phyloP scores from a whole-genome alignment of 2,329 filamentous ascomycete species.

The Verticillium nubilum region DNA sequence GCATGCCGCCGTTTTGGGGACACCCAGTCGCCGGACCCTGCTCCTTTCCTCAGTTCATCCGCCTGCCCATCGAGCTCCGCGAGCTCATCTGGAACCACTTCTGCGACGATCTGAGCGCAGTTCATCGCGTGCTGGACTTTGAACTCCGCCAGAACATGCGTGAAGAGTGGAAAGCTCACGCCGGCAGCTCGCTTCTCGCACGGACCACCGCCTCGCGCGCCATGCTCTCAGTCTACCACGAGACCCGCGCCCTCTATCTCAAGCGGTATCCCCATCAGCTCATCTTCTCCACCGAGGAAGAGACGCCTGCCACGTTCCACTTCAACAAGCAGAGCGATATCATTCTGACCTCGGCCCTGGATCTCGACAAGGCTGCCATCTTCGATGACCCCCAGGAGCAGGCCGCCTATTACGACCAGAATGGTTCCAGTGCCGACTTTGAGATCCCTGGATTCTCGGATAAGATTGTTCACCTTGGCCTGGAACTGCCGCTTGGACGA shows the following conservation, averaged over 20 bases:
- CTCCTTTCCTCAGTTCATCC: constrained; percentile 18
- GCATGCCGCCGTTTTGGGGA: neutral
- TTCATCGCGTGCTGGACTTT: constrained; percentile 23
- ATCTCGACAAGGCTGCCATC: too few species aligned
- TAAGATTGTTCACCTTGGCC: constrained; percentile 21
- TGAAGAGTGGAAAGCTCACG: constrained; percentile 12
- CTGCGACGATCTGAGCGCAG: constrained; percentile 20
- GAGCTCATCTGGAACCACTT: constrained; percentile 25
- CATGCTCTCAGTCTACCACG: constrained; percentile 26
- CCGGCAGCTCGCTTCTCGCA: constrained; percentile 17
- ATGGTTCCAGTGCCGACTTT: neutral
- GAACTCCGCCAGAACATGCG: constrained; percentile 2
- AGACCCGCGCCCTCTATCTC: constrained; percentile 27
- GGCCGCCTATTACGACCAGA: neutral
- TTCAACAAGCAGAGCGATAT: constrained; percentile 27
- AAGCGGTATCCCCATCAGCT: constrained; percentile 25
- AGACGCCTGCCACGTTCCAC: constrained; percentile 17
- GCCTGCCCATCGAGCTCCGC: constrained; percentile 27
- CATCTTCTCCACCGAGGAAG: constrained; percentile 15
- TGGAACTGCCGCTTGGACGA: constrained; percentile 6
- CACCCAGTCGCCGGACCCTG: neutral
- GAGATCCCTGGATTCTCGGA: constrained; percentile 20
- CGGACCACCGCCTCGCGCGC: constrained; percentile 22
- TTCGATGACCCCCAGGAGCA: neutral
- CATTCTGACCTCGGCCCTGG: constrained; percentile 7